Evolutionary conservation across 2,329 filamentous ascomycete genomes (phyloP), one percentile per base, ranked within the genome.

Genomic region (Hortaea sp.): DNA sequence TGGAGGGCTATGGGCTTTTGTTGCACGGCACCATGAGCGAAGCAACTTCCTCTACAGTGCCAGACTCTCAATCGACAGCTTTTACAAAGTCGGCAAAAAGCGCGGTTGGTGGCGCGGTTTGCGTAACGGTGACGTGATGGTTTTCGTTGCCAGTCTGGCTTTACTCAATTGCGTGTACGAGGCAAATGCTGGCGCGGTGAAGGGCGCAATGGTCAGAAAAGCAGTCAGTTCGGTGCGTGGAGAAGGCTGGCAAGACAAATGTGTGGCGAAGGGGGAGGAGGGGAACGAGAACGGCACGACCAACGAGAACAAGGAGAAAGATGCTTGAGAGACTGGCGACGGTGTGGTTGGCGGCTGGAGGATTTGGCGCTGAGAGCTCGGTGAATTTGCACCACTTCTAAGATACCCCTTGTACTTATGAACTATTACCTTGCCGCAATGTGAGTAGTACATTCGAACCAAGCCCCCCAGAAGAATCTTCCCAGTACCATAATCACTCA

Each of bases 81-180:
- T 88, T 40, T 97, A 88, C 87, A 94, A 94, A 71, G 87, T 94
- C 0, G 88, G 89, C n/a, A 79, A 85, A 46, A 97, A 97, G 79
- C 74, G 83, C 31, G 78, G 87, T 1, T 88, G 88, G 80, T 95
- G 90, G 88, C 80, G 77, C 53, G 86, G 86, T 7, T 75, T 92
- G 63, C 79, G 76, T 57, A 85, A 86, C 34, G 88, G 88, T 0
- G 90, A 97, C 66, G 79, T 95, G 5, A 78, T 84, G 69, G 70
- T 97, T 3, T 89, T 97, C 60, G 84, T 90, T 11, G 66, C 80
- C 12, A 85, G 87, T 41, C 72, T 95, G 67, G 85, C 86, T 57
- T 66, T 89, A 12, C 79, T 89, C 12, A 87, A 88, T 46, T 77
- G 78, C 6, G 79, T 92, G 1, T 87, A 90, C 59, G 86, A 94